Base-by-base conservation (phyloP, 306 rosid genomes). In the Sicyos edulis region DNA sequence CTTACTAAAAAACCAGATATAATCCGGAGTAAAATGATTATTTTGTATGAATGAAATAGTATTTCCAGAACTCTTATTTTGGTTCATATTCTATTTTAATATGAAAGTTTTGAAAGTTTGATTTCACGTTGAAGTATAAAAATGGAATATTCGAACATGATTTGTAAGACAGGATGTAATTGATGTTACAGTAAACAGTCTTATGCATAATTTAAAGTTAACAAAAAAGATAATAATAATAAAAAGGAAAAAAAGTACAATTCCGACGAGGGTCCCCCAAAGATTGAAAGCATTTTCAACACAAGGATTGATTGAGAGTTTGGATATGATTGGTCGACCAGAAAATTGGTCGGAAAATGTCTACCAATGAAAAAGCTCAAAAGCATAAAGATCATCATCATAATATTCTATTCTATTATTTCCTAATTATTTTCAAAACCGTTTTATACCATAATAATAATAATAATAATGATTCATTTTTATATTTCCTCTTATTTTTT, bases 281-380 rank as follows among this genome's bases (percentile, higher is more conserved):
- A 64, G 32, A 64, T 64, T 64, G 70, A 64, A 17, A 64, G 1
- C 16, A 52, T 64, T 64, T 61, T 64, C 11, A 22, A 8, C 6
- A 32, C 11, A 66, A 66, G 16, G 32, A 54, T 13, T 45, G 71
- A 66, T 66, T 66, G 55, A 66, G 55, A 45, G 70, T 64, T 64
- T 17, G 70, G 72, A 66, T 45, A 21, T 66, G 72, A 66, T 66
- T 66, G 54, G 72, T 66, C 19, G 19, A 13, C 34, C 54, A 66
- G 72, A 66, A 66, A 66, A 66, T 19, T 45, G 72, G 72, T 66
- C 72, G 72, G 72, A 66, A 66, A 64, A 19, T 64, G 71, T 64
- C 71, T 64, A 64, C 71, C 71, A 67, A 4, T 1, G 12, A 67
- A 67, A 34, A 67, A 21, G 20, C 10, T 13, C 0, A 6, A 20